Percentiles rank a stretch among this genome's conserved stretches.
These are phyloP conservation scores for Pseudozyma sp. DNA, from an alignment of 1,284 basidiomycete species.

Conservation along the genomic window DNA sequence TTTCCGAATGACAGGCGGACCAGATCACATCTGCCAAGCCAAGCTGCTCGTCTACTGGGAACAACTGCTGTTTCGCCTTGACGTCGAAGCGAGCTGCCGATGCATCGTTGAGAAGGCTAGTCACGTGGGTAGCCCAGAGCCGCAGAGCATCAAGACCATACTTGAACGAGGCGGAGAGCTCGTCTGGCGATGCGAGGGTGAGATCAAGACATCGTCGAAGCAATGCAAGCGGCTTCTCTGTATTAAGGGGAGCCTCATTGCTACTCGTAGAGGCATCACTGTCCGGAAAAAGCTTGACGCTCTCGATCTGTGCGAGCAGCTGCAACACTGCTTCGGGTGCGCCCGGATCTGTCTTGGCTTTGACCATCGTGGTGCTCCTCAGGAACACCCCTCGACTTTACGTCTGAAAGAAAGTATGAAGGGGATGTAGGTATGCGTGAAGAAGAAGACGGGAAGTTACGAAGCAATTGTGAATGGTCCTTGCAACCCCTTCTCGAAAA, in stretches of 20 bases:
- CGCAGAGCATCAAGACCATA: constrained; percentile 46
- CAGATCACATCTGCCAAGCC: constrained; percentile 42
- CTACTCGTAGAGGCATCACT: constrained; percentile 21
- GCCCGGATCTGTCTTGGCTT: constrained; percentile 46
- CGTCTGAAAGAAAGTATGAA: not conserved
- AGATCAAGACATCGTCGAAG: constrained; percentile 40
- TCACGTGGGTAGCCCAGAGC: constrained; percentile 34
- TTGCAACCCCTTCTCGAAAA: not conserved
- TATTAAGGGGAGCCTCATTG: constrained; percentile 8
- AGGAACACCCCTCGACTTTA: not conserved
- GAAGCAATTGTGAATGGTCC: not conserved
- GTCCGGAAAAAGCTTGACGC: constrained; percentile 11
- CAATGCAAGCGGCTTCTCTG: constrained; percentile 28
- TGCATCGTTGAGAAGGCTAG: constrained; percentile 9
- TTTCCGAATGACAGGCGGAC: constrained; percentile 46
- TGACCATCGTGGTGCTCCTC: constrained; percentile 27
- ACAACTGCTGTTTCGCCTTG: constrained; percentile 15
- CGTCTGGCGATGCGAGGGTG: constrained; percentile 23
- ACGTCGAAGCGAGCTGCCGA: constrained; percentile 6
- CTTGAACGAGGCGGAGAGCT: constrained; percentile 47
- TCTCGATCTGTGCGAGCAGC: constrained; percentile 37
- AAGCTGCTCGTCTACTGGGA: constrained; percentile 37
- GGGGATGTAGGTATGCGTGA: constrained; percentile 2
- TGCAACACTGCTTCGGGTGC: constrained; percentile 37
- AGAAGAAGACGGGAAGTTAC: not conserved